Conservation (phyloP, 805 yeast genomes). For the Candida manassasensis region DNA sequence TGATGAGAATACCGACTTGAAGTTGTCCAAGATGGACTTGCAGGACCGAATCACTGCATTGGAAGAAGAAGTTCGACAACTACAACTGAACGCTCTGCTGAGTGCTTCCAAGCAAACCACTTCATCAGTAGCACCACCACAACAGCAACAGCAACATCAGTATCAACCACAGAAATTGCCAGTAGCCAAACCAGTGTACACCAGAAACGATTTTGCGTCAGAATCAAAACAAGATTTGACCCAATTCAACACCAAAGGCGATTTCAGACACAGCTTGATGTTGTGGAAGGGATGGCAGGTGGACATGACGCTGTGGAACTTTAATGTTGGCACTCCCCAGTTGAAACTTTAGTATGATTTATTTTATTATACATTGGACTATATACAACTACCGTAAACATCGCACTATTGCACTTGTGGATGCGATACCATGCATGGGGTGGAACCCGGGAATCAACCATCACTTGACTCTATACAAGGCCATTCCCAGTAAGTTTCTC, state of each 20-base stretch:
- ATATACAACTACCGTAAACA: conserved; percentile 6
- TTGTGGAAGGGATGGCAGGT: conserved; percentile 84
- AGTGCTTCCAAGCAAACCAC: too few species aligned
- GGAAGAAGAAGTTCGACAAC: conserved; percentile 17
- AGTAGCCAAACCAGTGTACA: conserved; percentile 27
- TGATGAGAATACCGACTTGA: conserved; percentile 40
- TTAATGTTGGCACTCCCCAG: conserved; percentile 47
- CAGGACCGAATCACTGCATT: conserved; percentile 29
- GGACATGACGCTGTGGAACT: conserved; percentile 82
- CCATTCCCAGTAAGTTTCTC: conserved; percentile 67
- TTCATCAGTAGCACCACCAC: conserved; percentile 6
- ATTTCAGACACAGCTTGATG: conserved; percentile 52
- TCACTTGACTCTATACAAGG: conserved; percentile 70
- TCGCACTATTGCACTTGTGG: background rate
- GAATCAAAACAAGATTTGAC: conserved; percentile 18
- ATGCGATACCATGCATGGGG: background rate
- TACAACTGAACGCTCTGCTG: conserved; percentile 1
- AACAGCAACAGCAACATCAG: background rate
- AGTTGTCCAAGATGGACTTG: conserved; percentile 34
- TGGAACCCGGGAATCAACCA: too few species aligned
- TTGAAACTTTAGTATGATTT: conserved; percentile 18
- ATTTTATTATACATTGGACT: conserved; percentile 5
- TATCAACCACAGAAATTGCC: conserved; percentile 10
- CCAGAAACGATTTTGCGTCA: conserved; percentile 28
- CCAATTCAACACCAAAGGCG: conserved; percentile 32